Conservation (phyloP, 2,329 filamentous ascomycete species). For the Paracamarosporium sp. region DNA sequence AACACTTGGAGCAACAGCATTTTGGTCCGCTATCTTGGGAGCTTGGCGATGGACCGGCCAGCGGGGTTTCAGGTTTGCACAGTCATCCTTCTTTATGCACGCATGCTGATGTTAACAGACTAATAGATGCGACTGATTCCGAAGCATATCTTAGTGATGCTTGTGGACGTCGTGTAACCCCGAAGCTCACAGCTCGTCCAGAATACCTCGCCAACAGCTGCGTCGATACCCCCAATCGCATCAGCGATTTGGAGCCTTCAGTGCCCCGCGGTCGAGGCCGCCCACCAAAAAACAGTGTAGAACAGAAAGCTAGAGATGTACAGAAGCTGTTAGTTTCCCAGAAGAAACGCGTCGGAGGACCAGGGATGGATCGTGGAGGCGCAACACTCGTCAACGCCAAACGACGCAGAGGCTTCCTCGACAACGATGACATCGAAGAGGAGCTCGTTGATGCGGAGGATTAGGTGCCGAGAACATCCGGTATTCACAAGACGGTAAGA, state of each 20-base stretch:
- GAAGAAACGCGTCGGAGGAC: conserved; percentile 59
- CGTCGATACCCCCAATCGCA: conserved; percentile 2
- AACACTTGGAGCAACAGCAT: conserved; percentile 61
- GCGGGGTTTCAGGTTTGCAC: conserved; percentile 63
- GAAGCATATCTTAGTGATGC: conserved; percentile 58
- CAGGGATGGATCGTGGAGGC: conserved; percentile 60
- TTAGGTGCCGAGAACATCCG: conserved; percentile 6
- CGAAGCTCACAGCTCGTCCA: conserved; percentile 42
- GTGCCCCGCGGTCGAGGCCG: conserved; percentile 41
- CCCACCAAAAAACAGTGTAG: conserved; percentile 36
- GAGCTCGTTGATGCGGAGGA: conserved; percentile 44
- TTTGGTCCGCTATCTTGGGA: conserved; percentile 62
- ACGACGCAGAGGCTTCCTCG: conserved; percentile 57
- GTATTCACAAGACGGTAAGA: not conserved
- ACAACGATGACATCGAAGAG: conserved; percentile 59
- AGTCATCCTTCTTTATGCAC: conserved; percentile 13
- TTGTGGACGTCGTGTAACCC: conserved; percentile 56
- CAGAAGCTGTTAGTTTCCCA: conserved; percentile 55
- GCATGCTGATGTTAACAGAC: conserved; percentile 26
- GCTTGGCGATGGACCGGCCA: conserved; percentile 65
- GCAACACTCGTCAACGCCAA: conserved; percentile 60
- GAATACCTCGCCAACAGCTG: conserved; percentile 16
- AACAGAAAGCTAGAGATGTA: conserved; percentile 55
- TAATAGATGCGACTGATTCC: conserved; percentile 47
- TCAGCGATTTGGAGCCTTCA: conserved; percentile 40